These are phyloP conservation scores for Salix purpurea DNA, from an alignment of 345 rosid species.

Conservation along the genomic window DNA sequence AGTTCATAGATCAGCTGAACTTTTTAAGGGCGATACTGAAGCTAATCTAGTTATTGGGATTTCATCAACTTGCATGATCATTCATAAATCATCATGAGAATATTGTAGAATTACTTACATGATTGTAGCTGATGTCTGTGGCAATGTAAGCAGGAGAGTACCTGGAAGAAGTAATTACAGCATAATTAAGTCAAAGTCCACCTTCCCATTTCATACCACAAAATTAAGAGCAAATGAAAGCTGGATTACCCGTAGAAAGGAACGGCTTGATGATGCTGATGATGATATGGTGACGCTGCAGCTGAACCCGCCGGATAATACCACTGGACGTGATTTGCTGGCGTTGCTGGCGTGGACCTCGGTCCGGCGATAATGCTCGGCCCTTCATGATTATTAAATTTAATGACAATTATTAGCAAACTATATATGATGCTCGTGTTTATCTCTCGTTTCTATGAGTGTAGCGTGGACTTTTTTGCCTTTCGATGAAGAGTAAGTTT, in stretches of 20 bases:
- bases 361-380: constrained; percentile 37
- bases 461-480: neutral
- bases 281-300: constrained; percentile 46
- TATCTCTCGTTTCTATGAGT: neutral
- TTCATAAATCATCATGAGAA: neutral
- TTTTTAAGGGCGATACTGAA: neutral
- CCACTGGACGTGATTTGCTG: constrained; percentile 74
- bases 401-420: neutral
- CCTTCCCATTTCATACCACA: neutral
- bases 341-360: constrained; percentile 47
- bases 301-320: constrained; percentile 59
- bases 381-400: constrained; percentile 36
- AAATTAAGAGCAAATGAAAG: neutral
- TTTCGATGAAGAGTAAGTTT: neutral
- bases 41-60: neutral
- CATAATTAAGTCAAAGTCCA: neutral
- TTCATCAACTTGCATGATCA: neutral
- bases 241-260: constrained; percentile 67
- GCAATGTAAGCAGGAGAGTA: constrained; percentile 68
- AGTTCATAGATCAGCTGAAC: neutral
- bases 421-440: neutral
- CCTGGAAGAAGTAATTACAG: constrained; percentile 29
- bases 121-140: constrained; percentile 57
- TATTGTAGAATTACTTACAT: constrained; percentile 45
- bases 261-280: constrained; percentile 50